Base-by-base conservation (phyloP, 345 rosid species). In the Bruguiera gymnorhiza region DNA sequence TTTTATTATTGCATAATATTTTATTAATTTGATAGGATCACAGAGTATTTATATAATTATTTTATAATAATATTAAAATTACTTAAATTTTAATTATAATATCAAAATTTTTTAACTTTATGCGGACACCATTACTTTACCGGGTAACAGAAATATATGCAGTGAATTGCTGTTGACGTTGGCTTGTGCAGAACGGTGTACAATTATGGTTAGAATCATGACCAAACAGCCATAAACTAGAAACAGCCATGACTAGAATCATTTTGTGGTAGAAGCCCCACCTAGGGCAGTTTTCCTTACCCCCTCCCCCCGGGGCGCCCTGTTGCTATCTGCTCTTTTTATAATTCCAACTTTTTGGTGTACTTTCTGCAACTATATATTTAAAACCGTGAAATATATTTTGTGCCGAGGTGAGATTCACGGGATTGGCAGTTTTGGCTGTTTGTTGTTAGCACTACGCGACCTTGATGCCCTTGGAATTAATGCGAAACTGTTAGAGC, bases 171-270 rank as follows among this genome's bases (percentile, higher is more conserved):
- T 15, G 78, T 76, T 73, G 70, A 59, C 58, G 82, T 59, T 68
- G 53, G 72, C 72, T 75, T 58, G 63, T 60, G 37, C 72, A 8
- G 48, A 70, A 77, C 68, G 31, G 79, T 69, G 66, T 57, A 26
- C 68, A 79, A 70, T 79, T 78, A 70, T 76, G 71, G 79, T 60
- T 60, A 73, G 76, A 65, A 51, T 60, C 62, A 18, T 50, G 69
- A 62, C 72, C 67, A 26, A 72, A 71, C 76, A 69, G 57, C 72
- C 59, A 4, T n/a, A 55, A 24, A 24, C 24, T 24, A 24, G 24
- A 26, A 72, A 71, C 76, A 69, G 57, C 72, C 59, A 4, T n/a
- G 51, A 70, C 74, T 18, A 62, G 81, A 79, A 73, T 69, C 69
- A 8, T 39, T 70, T 58, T 57, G 67, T 24, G 27, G 62, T 5